Percentiles rank a stretch among this genome's conserved stretches.
Conservation (phyloP, 2,329 filamentous ascomycete species). For the Aspergillus alliaceus region DNA sequence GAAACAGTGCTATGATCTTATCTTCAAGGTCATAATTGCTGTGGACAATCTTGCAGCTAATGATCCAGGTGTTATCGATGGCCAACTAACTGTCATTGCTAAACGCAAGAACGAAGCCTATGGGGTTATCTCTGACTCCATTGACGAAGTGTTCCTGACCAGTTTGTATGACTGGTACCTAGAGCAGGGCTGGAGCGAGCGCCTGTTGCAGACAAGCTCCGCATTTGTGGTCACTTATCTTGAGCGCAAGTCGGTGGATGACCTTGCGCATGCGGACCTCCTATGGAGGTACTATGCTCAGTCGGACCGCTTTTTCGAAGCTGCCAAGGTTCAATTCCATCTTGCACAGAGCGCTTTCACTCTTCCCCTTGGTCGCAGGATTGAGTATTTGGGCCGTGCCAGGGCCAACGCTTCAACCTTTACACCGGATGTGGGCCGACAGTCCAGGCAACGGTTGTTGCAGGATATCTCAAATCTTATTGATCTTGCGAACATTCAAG, state of each 20-base stretch:
- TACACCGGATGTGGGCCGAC: constrained; percentile 72
- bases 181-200: constrained; percentile 76
- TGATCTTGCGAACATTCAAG: constrained; percentile 92
- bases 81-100: constrained; percentile 70
- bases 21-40: constrained; percentile 75
- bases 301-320: constrained; percentile 78
- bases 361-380: constrained; percentile 78
- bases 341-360: constrained; percentile 81
- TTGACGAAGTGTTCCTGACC: constrained; percentile 92
- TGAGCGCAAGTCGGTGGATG: constrained; percentile 68
- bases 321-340: constrained; percentile 79
- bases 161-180: constrained; percentile 99
- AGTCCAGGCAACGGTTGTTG: constrained; percentile 79
- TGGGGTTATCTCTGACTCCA: constrained; percentile 80
- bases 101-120: constrained; percentile 87
- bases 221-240: constrained; percentile 85
- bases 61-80: constrained; percentile 74
- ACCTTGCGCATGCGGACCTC: constrained; percentile 79
- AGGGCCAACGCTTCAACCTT: constrained; percentile 89
- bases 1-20: constrained; percentile 79
- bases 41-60: constrained; percentile 70
- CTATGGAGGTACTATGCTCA: constrained; percentile 92
- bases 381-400: constrained; percentile 85
- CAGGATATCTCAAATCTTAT: constrained; percentile 83
- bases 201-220: constrained; percentile 80